Conservation (phyloP, 768 basidiomycete species). For the Trametes villosa region DNA sequence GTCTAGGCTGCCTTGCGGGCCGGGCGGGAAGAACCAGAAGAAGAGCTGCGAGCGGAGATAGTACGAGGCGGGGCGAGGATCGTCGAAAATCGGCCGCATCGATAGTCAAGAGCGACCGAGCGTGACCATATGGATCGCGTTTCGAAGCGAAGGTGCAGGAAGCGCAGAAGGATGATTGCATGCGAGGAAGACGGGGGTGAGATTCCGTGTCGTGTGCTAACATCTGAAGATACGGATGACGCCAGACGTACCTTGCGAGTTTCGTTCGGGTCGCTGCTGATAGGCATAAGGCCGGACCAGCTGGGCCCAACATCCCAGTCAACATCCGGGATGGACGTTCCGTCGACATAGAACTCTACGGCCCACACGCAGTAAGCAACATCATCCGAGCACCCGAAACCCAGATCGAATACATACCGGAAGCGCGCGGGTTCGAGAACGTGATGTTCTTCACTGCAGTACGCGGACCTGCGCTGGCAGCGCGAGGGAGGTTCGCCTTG, state of each 20-base stretch:
- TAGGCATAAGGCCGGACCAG: constrained; percentile 76
- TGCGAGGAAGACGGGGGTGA: neutral
- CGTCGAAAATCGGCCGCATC: neutral
- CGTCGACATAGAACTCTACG: constrained; percentile 75
- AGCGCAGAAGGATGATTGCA: neutral
- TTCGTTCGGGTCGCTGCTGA: constrained; percentile 62
- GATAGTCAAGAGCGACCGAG: neutral
- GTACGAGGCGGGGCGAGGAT: neutral
- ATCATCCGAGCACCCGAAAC: too few species aligned
- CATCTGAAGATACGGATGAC: too few species aligned
- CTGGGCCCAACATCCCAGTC: constrained; percentile 77
- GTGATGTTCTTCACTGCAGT: constrained; percentile 61
- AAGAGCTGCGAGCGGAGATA: constrained; percentile 52
- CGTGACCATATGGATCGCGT: neutral
- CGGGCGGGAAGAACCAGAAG: constrained; percentile 87
- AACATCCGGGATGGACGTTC: constrained; percentile 65
- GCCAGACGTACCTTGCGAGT: constrained; percentile 58
- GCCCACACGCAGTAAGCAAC: too few species aligned
- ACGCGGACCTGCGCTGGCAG: neutral
- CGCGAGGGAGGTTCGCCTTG: constrained; percentile 16
- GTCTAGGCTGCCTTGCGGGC: constrained; percentile 69
- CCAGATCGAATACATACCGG: constrained; percentile 40
- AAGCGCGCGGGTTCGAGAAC: constrained; percentile 68
- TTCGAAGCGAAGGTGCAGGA: neutral
- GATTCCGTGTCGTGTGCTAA: neutral